Conservation (phyloP, 192 early-diverging fungal species). For the Mortierella claussenii region DNA sequence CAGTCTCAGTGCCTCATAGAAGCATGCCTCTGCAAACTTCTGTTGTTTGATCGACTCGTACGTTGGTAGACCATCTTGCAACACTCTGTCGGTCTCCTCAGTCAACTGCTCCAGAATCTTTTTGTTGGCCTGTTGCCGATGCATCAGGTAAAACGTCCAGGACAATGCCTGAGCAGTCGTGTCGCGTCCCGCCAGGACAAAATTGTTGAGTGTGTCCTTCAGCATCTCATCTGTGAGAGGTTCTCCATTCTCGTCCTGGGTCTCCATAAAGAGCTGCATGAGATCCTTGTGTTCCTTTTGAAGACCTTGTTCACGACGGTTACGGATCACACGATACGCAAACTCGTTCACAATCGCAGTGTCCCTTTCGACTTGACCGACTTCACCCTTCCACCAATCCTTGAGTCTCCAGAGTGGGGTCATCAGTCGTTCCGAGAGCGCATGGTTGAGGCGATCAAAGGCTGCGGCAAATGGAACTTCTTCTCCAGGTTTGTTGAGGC, state of each 20-base stretch:
- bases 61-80: slow-evolving; percentile 17
- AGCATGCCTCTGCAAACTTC: slow-evolving; percentile 53
- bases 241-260: slow-evolving; percentile 54
- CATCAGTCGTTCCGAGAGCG: slow-evolving; percentile 34
- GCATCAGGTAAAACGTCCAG: slow-evolving; percentile 63
- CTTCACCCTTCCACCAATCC: slow-evolving; percentile 16
- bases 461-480: slow-evolving; percentile 60
- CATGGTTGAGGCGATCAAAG: slow-evolving; percentile 64
- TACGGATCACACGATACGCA: slow-evolving; percentile 42
- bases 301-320: slow-evolving; percentile 24
- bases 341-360: slow-evolving; percentile 43
- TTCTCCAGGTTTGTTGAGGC: slow-evolving; percentile 32
- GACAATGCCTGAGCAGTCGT: slow-evolving; percentile 66
- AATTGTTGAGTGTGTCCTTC: slow-evolving; percentile 61
- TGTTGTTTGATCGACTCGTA: slow-evolving; percentile 46
- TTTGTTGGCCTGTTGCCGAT: slow-evolving; percentile 50
- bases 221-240: slow-evolving; percentile 53
- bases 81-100: slow-evolving; percentile 45
- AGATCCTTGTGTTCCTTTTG: slow-evolving; percentile 39
- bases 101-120: slow-evolving; percentile 28
- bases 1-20: slow-evolving; percentile 71
- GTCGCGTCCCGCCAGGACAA: slow-evolving; percentile 63
- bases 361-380: slow-evolving; percentile 16
- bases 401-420: slow-evolving; percentile 29
- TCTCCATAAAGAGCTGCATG: slow-evolving; percentile 60